Percentiles rank a stretch among this genome's conserved stretches.
Evolutionary conservation across 768 basidiomycete species (phyloP).

Genomic region (Amanita inopinata): DNA sequence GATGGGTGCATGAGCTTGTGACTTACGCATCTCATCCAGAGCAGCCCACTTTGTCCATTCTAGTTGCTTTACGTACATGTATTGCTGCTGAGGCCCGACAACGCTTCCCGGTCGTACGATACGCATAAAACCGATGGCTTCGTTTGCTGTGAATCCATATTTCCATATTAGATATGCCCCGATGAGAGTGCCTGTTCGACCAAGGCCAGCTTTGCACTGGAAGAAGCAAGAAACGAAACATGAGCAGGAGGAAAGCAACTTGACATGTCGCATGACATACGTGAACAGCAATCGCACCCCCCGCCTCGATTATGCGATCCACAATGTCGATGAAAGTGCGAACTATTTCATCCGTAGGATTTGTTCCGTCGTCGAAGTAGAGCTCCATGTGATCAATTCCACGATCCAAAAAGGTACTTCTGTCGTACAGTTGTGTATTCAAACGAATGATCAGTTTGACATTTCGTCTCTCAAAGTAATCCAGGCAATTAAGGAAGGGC

Average conservation of each 20-base stretch:
- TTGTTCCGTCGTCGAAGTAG: constrained; percentile 97
- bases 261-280: constrained; percentile 34
- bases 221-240: constrained; percentile 13
- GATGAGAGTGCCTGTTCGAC: constrained; percentile 92
- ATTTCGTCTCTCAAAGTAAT: constrained; percentile 82
- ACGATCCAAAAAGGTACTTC: constrained; percentile 66
- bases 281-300: constrained; percentile 83
- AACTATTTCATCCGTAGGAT: constrained; percentile 93
- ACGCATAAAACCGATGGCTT: constrained; percentile 98
- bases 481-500: constrained; percentile 83
- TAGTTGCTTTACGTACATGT: constrained; percentile 88
- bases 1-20: constrained; percentile 27
- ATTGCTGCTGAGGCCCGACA: constrained; percentile 89
- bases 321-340: constrained; percentile 82
- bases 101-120: constrained; percentile 92
- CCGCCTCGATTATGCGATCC: constrained; percentile 65
- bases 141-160: constrained; percentile 91
- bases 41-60: constrained; percentile 95
- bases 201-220: constrained; percentile 94
- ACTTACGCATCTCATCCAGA: constrained; percentile 62
- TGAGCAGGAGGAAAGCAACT: constrained; percentile 3
- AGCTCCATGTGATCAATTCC: constrained; percentile 87
- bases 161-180: constrained; percentile 99
- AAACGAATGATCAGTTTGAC: constrained; percentile 89
- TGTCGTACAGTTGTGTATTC: constrained; percentile 89